phyloP scores from a whole-genome alignment of 2,329 filamentous ascomycete genomes.

The Furcasterigmium sp. region DNA sequence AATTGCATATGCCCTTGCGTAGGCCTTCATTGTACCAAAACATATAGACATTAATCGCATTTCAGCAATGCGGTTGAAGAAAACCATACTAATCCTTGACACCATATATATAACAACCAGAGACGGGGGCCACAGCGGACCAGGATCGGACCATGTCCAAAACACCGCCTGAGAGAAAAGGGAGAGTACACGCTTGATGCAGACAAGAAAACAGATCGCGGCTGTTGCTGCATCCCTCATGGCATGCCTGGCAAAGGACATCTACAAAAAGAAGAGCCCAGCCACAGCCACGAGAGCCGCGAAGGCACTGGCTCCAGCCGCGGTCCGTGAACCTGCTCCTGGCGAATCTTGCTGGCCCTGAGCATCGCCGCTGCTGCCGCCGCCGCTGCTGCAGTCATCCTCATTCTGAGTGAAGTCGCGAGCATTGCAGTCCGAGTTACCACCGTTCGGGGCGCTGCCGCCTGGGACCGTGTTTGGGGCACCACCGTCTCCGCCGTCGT shows the following conservation, averaged over 20 bases:
- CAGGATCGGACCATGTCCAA: too few relatives aligned
- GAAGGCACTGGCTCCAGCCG: slow-evolving; percentile 27
- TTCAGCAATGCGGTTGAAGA: too few relatives aligned
- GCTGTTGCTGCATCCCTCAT: not conserved
- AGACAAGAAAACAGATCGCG: not conserved
- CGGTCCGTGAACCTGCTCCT: slow-evolving; percentile 16
- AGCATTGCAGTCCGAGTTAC: slow-evolving; percentile 25
- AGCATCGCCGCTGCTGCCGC: slow-evolving; percentile 9
- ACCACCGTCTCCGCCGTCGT: slow-evolving; percentile 14
- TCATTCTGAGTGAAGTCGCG: slow-evolving; percentile 37
- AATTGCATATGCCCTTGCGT: too few relatives aligned
- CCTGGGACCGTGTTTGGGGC: slow-evolving; percentile 10
- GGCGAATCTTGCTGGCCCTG: slow-evolving; percentile 8
- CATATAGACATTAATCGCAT: too few relatives aligned
- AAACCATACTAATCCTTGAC: too few relatives aligned
- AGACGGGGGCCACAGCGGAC: too few relatives aligned
- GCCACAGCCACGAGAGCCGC: slow-evolving; percentile 27
- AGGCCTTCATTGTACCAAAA: too few relatives aligned
- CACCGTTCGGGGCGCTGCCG: slow-evolving; percentile 12
- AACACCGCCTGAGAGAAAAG: slow-evolving; percentile 4
- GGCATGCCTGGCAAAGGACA: not conserved
- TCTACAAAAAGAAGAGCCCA: slow-evolving; percentile 24
- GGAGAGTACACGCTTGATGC: slow-evolving; percentile 3
- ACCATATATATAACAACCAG: too few relatives aligned
- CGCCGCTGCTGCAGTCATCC: slow-evolving; percentile 15